Base-by-base conservation (phyloP, 768 basidiomycete species). In the Boletus huronensis region DNA sequence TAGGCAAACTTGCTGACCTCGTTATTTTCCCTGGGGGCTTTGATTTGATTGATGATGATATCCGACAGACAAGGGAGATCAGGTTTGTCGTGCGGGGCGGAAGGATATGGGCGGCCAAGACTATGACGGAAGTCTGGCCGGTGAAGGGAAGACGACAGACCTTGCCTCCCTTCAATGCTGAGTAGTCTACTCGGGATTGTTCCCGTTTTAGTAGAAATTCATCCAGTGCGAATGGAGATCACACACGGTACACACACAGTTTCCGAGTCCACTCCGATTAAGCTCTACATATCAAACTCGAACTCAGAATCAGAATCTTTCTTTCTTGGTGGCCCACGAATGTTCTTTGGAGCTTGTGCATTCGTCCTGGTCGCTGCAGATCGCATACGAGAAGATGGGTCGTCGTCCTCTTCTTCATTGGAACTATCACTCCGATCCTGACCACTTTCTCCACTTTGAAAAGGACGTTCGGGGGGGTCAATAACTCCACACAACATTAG, bases 281-380 rank as follows among this genome's bases (percentile, higher is more conserved):
- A 35, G 13, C 32, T 41, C 71, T 80, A 85, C 73, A 85, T 71
- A 62, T 85, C 84, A 65, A 86, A 84, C 64, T 92, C 90, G 66
- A 95, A 88, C 50, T 85, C 84, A 31, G 82, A 83, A 68, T 93
- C 93, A 31, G 87, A 88, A 62, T 87, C 82, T 40, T 79, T 83
- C 57, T 86, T 82, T 55, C 78, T 75, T 31, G 57, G 63, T 36
- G 69, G 62, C 13, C 72, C 74, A 55, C 82, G 76, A 36, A 88
- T 72, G 58, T 86, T 88, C 74, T 81, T 87, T 25, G 69, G 63
- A 3, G 73, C 59, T 29, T 71, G 74, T 7, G 72, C 72, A 56
- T 85, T 88, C 9, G 78, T 79, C n/a, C 77, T 77, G 0, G 84
- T 82, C 5, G 74, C 73, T 23, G 80, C 77, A 17, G 86, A 88